These are phyloP conservation scores for Fusarium sp. DNA, from an alignment of 2,329 filamentous ascomycete genomes.

Conservation along the genomic window DNA sequence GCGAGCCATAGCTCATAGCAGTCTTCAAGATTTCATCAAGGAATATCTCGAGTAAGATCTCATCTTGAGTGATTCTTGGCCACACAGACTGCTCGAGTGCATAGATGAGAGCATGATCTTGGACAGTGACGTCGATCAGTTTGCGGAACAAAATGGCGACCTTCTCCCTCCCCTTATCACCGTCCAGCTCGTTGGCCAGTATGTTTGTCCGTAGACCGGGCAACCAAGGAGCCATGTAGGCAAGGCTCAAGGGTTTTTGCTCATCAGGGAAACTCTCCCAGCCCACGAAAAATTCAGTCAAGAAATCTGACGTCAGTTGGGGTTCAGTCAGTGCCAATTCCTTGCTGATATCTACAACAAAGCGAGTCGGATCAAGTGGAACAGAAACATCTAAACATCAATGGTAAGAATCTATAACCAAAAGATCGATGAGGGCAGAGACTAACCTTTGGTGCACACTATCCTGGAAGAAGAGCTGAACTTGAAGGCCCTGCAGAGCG, in stretches of 20 bases:
- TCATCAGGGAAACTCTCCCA: slow-evolving; percentile 78
- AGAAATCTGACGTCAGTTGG: slow-evolving; percentile 75
- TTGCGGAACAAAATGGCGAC: slow-evolving; percentile 73
- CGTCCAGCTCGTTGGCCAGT: slow-evolving; percentile 69
- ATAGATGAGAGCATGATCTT: slow-evolving; percentile 69
- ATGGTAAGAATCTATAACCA: neutral
- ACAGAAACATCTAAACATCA: slow-evolving; percentile 67
- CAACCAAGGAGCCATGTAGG: slow-evolving; percentile 79
- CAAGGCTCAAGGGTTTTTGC: slow-evolving; percentile 74
- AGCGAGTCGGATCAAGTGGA: slow-evolving; percentile 71
- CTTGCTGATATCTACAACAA: slow-evolving; percentile 75
- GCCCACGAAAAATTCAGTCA: slow-evolving; percentile 79
- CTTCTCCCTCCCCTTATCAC: slow-evolving; percentile 75
- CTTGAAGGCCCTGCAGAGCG: slow-evolving; percentile 75
- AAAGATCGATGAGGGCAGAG: neutral
- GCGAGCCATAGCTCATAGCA: slow-evolving; percentile 67
- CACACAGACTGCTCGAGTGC: slow-evolving; percentile 75
- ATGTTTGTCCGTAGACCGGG: slow-evolving; percentile 70
- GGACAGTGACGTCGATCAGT: slow-evolving; percentile 73
- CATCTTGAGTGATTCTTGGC: slow-evolving; percentile 73
- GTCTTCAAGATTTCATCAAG: slow-evolving; percentile 75
- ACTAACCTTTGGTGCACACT: slow-evolving; percentile 70
- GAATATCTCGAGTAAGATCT: slow-evolving; percentile 74
- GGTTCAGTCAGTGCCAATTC: slow-evolving; percentile 73
- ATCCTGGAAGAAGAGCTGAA: slow-evolving; percentile 72